Percentiles rank a stretch among this genome's conserved stretches.
phyloP scores from a whole-genome alignment of 257 asterid genomes.

The Rhazya stricta region DNA sequence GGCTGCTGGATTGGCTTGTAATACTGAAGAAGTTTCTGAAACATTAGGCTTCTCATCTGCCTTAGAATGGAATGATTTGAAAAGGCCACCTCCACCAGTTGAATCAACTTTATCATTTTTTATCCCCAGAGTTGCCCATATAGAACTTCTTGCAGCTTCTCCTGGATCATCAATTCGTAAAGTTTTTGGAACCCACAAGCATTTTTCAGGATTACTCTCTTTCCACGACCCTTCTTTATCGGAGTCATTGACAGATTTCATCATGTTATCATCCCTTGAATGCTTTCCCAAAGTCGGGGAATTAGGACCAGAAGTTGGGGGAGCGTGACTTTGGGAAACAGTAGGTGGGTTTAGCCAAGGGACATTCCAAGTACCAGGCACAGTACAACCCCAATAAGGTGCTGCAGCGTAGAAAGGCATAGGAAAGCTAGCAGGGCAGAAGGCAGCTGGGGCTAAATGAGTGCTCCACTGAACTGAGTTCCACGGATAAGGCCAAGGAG shows the following conservation, averaged over 20 bases:
- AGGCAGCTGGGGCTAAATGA: conserved; percentile 35
- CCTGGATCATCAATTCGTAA: conserved; percentile 62
- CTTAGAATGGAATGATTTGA: conserved; percentile 53
- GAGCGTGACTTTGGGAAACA: conserved; percentile 18
- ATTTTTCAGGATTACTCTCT: conserved; percentile 37
- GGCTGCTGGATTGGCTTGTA: conserved; percentile 85
- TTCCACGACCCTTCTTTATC: conserved; percentile 19
- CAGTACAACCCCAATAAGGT: conserved; percentile 63
- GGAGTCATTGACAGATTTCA: conserved; percentile 10
- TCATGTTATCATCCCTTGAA: conserved; percentile 41
- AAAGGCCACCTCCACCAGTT: conserved; percentile 40
- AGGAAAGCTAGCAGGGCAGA: conserved; percentile 45
- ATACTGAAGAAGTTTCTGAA: conserved; percentile 44
- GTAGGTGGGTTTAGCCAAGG: conserved; percentile 31
- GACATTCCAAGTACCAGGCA: conserved; percentile 35
- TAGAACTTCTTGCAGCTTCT: conserved; percentile 76
- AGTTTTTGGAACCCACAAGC: conserved; percentile 74
- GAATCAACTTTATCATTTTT: conserved; percentile 41
- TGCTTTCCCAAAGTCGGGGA: conserved; percentile 53
- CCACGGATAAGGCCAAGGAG: conserved; percentile 78
- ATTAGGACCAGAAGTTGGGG: conserved; percentile 28
- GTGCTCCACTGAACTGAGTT: conserved; percentile 47
- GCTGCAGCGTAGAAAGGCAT: conserved; percentile 53
- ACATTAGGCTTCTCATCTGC: conserved; percentile 35
- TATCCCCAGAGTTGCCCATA: conserved; percentile 69